Conservation (phyloP, 164 flowering plant species). For the Vitis rotundifolia region DNA sequence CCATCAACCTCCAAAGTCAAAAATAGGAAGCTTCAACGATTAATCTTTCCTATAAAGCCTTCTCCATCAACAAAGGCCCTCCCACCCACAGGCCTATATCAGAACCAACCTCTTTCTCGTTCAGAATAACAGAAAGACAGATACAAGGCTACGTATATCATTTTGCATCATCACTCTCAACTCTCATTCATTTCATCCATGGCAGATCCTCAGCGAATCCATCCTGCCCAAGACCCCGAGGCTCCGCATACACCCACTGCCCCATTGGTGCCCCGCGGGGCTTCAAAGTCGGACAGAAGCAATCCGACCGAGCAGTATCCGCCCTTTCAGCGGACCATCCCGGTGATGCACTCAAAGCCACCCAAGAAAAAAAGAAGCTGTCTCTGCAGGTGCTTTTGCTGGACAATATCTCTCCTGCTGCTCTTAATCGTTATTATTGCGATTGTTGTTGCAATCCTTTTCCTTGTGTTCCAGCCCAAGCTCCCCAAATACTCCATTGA, state of each 20-base stretch:
- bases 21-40: too few relatives aligned
- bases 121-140: too few relatives aligned
- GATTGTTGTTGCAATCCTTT: constrained; percentile 39
- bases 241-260: constrained; percentile 34
- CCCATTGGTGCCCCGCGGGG: constrained; percentile 36
- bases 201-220: constrained; percentile 52
- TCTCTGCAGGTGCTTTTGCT: constrained; percentile 59
- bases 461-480: constrained; percentile 72
- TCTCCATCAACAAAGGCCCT: too few relatives aligned
- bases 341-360: constrained; percentile 25
- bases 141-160: too few relatives aligned
- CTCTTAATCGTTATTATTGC: constrained; percentile 45
- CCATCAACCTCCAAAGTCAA: too few relatives aligned
- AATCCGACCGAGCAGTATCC: constrained; percentile 14
- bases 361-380: constrained; percentile 38
- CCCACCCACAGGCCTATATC: too few relatives aligned
- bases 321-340: background rate
- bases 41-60: too few relatives aligned
- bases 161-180: too few relatives aligned
- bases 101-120: too few relatives aligned
- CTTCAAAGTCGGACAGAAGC: constrained; percentile 42
- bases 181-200: constrained; percentile 7
- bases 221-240: constrained; percentile 41
- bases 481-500: constrained; percentile 74
- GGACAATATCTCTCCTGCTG: constrained; percentile 49